Evolutionary conservation across 768 basidiomycete species (phyloP).

Genomic region (Clavaria fumosa): DNA sequence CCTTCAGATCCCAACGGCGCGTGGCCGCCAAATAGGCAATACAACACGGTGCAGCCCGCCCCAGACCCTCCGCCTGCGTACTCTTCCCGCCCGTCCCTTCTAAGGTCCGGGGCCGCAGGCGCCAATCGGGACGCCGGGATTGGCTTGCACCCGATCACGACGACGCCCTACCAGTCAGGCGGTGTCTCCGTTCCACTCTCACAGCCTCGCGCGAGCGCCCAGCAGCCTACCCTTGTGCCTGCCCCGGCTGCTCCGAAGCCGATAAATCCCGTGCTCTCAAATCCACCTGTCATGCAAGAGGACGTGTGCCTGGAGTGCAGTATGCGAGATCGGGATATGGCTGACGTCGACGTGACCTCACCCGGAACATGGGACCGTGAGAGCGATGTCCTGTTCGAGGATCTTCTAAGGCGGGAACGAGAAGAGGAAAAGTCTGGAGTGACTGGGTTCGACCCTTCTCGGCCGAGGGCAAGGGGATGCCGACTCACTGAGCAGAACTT

Average conservation of each 20-base stretch:
- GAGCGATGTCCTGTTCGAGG: conserved; percentile 71
- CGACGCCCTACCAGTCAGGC: no score
- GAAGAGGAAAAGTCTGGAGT: conserved; percentile 47
- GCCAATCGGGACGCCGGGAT: no score
- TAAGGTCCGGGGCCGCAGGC: no score
- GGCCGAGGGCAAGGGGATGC: conserved; percentile 51
- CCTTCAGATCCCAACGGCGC: no score
- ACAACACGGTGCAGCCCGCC: no score
- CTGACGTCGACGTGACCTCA: conserved; percentile 78
- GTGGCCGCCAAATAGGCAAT: no score
- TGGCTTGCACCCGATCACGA: no score
- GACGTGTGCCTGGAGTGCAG: conserved; percentile 95
- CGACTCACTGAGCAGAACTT: conserved; percentile 64
- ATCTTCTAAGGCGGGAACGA: conserved; percentile 54
- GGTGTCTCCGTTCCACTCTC: no score
- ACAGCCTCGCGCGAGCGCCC: conserved; percentile 53
- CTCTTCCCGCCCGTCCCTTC: no score
- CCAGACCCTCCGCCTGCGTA: no score
- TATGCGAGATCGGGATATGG: conserved; percentile 98
- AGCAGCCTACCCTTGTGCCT: conserved; percentile 66
- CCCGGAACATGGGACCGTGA: conserved; percentile 85
- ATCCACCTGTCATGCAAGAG: conserved; percentile 43
- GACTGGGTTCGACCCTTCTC: conserved; percentile 34
- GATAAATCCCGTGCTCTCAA: conserved; percentile 44
- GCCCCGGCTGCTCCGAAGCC: conserved; percentile 36